These are phyloP conservation scores for Fusarium beomiforme DNA, from an alignment of 2,329 filamentous ascomycete species.

Conservation along the genomic window DNA sequence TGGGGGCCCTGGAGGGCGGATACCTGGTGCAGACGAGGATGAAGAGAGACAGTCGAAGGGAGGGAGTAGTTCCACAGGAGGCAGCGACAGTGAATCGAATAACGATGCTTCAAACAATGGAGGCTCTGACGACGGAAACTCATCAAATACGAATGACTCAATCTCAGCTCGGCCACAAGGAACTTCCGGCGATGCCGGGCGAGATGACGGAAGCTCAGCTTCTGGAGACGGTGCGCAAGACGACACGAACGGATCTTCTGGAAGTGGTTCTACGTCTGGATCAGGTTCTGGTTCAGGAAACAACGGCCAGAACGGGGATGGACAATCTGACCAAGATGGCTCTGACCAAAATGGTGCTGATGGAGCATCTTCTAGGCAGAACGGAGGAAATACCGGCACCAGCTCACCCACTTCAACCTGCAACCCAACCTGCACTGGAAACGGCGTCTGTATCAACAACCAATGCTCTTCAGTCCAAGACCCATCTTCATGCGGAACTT, in stretches of 20 bases:
- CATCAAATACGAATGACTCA: not conserved
- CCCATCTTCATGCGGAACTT: slow-evolving; percentile 1
- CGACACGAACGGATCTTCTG: not conserved
- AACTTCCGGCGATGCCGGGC: not conserved
- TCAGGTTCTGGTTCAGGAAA: not conserved
- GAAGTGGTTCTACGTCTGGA: not conserved
- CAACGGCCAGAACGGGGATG: not conserved
- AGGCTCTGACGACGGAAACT: not conserved
- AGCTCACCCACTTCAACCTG: not conserved
- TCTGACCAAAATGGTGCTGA: not conserved
- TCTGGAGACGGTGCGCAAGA: not conserved
- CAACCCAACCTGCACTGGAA: not conserved
- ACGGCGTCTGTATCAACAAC: slow-evolving; percentile 9
- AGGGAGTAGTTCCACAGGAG: not conserved
- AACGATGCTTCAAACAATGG: not conserved
- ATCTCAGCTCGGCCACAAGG: not conserved
- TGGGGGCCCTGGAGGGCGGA: slow-evolving; percentile 22
- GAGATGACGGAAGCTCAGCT: not conserved
- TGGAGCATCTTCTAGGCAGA: not conserved
- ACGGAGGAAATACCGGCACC: not conserved
- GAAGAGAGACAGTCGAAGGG: not conserved
- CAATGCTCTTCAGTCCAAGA: slow-evolving; percentile 10
- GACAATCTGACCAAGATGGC: not conserved
- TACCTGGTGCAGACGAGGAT: not conserved
- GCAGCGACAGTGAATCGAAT: not conserved